Conservation (phyloP, 768 basidiomycete genomes). For the Pulveroboletus sp. region DNA sequence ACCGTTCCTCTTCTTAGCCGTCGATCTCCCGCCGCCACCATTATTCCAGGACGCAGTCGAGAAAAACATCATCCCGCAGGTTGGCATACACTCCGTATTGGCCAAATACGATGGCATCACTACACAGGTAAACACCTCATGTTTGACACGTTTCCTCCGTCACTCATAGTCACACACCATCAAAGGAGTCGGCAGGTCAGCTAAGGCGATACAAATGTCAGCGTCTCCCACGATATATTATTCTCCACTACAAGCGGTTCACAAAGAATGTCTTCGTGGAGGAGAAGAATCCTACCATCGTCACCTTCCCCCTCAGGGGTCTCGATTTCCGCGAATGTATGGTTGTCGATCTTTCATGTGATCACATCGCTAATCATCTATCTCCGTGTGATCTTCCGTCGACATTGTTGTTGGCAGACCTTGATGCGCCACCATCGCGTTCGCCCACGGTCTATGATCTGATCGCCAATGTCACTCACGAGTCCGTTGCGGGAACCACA, state of each 20-base stretch:
- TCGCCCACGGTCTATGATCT: constrained; percentile 82
- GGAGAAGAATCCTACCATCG: constrained; percentile 98
- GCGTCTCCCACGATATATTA: constrained; percentile 84
- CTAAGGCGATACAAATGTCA: constrained; percentile 89
- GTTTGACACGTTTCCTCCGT: constrained; percentile 15
- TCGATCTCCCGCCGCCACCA: constrained; percentile 96
- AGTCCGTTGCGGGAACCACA: constrained; percentile 94
- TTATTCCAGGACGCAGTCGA: constrained; percentile 94
- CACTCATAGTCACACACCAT: constrained; percentile 12
- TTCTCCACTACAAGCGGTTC: constrained; percentile 94
- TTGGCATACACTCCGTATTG: constrained; percentile 83
- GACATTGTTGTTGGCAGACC: constrained; percentile 47
- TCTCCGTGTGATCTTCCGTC: constrained; percentile 25
- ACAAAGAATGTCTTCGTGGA: constrained; percentile 96
- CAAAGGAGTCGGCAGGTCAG: constrained; percentile 79
- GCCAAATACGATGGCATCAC: constrained; percentile 92
- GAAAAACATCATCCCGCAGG: constrained; percentile 99
- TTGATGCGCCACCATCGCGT: constrained; percentile 62
- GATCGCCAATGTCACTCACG: constrained; percentile 91
- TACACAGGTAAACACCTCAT: constrained; percentile 61
- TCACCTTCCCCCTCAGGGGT: constrained; percentile 93
- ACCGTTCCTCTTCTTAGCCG: constrained; percentile 92
- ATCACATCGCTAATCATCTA: constrained; percentile 20
- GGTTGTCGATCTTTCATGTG: constrained; percentile 34
- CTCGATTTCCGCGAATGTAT: constrained; percentile 90